Base-by-base conservation (phyloP, 495 filamentous ascomycete species). In the Annulohypoxylon bovei region DNA sequence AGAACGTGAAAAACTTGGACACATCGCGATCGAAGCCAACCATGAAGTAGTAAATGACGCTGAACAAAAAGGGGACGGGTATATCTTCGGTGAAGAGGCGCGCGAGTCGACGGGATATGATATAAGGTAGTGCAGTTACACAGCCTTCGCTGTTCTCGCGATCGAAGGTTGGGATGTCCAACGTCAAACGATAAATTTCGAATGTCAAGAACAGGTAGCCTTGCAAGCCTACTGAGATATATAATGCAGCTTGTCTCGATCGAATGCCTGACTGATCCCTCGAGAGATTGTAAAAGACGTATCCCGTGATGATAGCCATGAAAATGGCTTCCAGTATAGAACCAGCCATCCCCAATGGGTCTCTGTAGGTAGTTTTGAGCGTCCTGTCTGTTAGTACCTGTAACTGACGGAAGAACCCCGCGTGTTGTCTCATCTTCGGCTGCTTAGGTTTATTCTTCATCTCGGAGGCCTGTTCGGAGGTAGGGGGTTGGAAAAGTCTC, bases 21-120 rank as follows among this genome's bases (percentile, higher is more conserved):
- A 83, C 85, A 12, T 87, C 80, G 1, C 81, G 75, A 33, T 89
- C 85, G 72, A 92, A 92, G 37, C 90, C 91, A 35, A 86, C 87
- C 88, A 93, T 92, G 75, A 91, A 92, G 74, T 93, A 93, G 74
- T 84, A 91, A 4, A 92, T 90, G 50, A 87, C 74, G 23, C 78
- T 86, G 59, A 89, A 93, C 4, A 92, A 68, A 22, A 93, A 78
- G 0, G 91, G 91, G 5, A 91, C 88, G 5, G 87, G 86, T 18
- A 93, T 55, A 75, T 93, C 91, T 71, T 93, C 91, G 0, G 88
- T 80, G 6, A 87, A 80, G 9, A 91, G 74, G 32, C 90, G 84
- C 3, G 91, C 88, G 47, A 91, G 72, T 30, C 91, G 83, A 27
- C 91, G 80, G 62, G 89, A 92, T 7, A 90, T 62, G 6, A 93